phyloP scores from a whole-genome alignment of 2,329 filamentous ascomycete genomes.

The Colletotrichum limetticola region DNA sequence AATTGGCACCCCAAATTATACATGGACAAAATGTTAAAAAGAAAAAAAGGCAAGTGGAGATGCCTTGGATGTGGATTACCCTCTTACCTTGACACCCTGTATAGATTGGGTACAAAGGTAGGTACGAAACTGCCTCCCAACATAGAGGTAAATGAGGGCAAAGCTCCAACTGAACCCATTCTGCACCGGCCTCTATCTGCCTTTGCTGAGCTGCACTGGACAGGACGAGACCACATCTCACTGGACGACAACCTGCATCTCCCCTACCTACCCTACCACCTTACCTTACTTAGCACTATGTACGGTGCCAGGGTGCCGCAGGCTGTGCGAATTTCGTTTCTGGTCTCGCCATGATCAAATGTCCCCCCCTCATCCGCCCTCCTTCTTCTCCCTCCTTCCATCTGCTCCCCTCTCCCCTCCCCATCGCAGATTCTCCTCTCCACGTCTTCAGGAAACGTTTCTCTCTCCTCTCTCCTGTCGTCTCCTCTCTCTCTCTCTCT shows the following conservation, averaged over 20 bases:
- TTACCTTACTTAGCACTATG: not conserved
- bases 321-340: constrained; percentile 5
- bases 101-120: too few species aligned
- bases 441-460: constrained; percentile 3
- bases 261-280: not conserved
- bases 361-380: constrained; percentile 35
- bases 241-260: not conserved
- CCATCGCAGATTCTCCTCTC: constrained; percentile 30
- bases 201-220: not conserved
- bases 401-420: constrained; percentile 34
- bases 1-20: not conserved
- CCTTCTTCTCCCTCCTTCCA: constrained; percentile 40
- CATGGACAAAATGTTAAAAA: not conserved
- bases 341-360: constrained; percentile 36
- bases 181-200: not conserved
- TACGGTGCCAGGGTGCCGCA: not conserved
- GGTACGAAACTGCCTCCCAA: too few species aligned
- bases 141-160: too few species aligned
- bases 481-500: not conserved
- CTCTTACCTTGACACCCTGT: not conserved
- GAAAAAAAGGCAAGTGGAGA: not conserved
- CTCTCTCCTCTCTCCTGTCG: not conserved
- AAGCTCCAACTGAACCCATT: not conserved
- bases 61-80: not conserved
- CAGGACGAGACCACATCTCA: not conserved